Base-by-base conservation (phyloP, 345 rosid genomes). In the Cardamine resedifolia region DNA sequence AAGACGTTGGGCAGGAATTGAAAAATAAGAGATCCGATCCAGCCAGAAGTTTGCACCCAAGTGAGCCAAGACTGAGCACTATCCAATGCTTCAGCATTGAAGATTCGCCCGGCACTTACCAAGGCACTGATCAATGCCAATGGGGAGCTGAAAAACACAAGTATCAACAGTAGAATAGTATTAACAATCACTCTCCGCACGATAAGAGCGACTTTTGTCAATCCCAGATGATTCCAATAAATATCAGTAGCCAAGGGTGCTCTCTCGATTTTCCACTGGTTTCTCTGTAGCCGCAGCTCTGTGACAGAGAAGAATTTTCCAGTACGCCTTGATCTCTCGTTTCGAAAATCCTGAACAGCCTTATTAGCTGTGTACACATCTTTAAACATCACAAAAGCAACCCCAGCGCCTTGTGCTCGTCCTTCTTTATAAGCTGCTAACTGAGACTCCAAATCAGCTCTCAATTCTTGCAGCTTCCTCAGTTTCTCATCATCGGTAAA, bases 231-330 rank as follows among this genome's bases (percentile, higher is more conserved):
- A 63, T 90, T 95, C 99, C 99, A 91, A 73, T 95, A 91, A 44
- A 95, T 95, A 75, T 95, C 99, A 16, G 98, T 81, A 15, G 99
- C 98, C 78, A 91, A 77, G 0, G 98, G 97, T 7, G 99, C 98
- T 80, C 98, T 84, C 49, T 91, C 98, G 4, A 95, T 98, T 84
- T 87, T 95, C 99, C 99, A 95, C 56, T 90, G 96, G 81, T 91
- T 95, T 82, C 96, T 90, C 80, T 88, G 98, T 28, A 95, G 77
- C 75, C 89, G 82, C 70, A 95, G 78, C 77, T 91, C 99, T 79
- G 83, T 80, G 10, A 91, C 81, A 34, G 96, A 88, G 79, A 90
- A 90, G 79, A 95, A 95, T 73, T 90, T 91, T 19, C 99, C 99
- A 12, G 84, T 79, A 24, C 87, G 85, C 84, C 89, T 83, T 71